These are phyloP conservation scores for Acacia confusa DNA, from an alignment of 306 rosid species.

Conservation along the genomic window DNA sequence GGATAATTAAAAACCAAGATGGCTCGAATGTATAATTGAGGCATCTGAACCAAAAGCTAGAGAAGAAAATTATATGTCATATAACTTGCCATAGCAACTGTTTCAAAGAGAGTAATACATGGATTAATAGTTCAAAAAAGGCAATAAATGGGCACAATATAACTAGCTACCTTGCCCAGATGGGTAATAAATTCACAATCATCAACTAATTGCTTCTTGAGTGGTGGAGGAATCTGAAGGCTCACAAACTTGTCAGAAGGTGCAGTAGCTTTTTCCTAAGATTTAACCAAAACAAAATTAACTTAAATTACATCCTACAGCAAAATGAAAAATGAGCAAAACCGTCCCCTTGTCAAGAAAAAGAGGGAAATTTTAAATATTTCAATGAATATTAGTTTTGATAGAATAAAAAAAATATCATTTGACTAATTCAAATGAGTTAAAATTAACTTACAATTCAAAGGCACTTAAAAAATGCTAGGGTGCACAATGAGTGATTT, in stretches of 20 bases:
- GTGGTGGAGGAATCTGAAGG: conserved; percentile 63
- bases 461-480: background rate
- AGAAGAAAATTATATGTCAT: background rate
- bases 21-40: background rate
- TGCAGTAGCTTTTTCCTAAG: conserved; percentile 43
- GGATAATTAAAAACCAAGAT: background rate
- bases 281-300: conserved; percentile 19
- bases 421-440: conserved; percentile 20
- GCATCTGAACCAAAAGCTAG: background rate
- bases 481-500: background rate
- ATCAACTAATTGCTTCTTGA: conserved; percentile 84
- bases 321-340: conserved; percentile 15
- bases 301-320: conserved; percentile 8
- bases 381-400: background rate
- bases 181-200: conserved; percentile 78
- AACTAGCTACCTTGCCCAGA: conserved; percentile 79
- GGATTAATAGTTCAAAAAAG: background rate
- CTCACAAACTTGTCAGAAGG: conserved; percentile 57
- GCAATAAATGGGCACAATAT: conserved; percentile 9
- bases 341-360: conserved; percentile 8
- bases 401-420: background rate
- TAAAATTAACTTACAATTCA: conserved; percentile 14
- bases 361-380: background rate
- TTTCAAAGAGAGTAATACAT: conserved; percentile 26
- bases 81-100: conserved; percentile 10